These are phyloP conservation scores for Malassezia furfur DNA, from an alignment of 1,284 basidiomycete species.

Conservation along the genomic window DNA sequence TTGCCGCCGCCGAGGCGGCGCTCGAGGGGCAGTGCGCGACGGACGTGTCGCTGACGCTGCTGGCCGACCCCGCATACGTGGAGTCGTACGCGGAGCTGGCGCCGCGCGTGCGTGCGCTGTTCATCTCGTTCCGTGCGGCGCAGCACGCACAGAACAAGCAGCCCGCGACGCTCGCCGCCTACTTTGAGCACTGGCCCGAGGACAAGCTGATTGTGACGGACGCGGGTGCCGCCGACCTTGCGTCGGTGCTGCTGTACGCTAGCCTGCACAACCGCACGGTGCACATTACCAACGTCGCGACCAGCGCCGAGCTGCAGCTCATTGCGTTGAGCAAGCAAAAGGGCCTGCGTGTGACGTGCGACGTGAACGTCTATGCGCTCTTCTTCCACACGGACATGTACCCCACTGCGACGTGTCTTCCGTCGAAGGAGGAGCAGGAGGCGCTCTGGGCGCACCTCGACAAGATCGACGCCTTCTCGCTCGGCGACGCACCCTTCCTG, in stretches of 20 bases:
- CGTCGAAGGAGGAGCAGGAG: conserved; percentile 67
- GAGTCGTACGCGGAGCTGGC: conserved; percentile 28
- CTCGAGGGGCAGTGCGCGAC: conserved; percentile 35
- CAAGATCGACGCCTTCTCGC: conserved; percentile 80
- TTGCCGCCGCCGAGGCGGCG: conserved; percentile 36
- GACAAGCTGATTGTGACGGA: conserved; percentile 91
- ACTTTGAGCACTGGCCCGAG: conserved; percentile 80
- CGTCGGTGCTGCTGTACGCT: conserved; percentile 82
- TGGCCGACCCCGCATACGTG: conserved; percentile 31
- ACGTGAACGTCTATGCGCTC: conserved; percentile 82
- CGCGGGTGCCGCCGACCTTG: conserved; percentile 81
- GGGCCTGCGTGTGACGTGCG: conserved; percentile 86
- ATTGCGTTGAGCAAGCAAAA: conserved; percentile 92
- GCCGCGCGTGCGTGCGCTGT: conserved; percentile 34
- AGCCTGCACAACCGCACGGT: conserved; percentile 81
- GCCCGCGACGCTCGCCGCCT: conserved; percentile 60
- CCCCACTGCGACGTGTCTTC: conserved; percentile 57
- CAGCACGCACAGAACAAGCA: conserved; percentile 27
- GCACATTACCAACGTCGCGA: conserved; percentile 87
- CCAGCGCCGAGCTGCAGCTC: conserved; percentile 74
- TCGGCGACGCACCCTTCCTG: conserved; percentile 73
- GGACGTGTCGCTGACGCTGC: conserved; percentile 40
- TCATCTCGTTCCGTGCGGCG: conserved; percentile 31
- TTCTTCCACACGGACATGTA: conserved; percentile 71
- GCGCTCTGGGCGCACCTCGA: conserved; percentile 79